Evolutionary conservation across 2,329 filamentous ascomycete genomes (phyloP), one percentile per base, ranked within the genome.

Genomic region (Paecilomyces sp.): DNA sequence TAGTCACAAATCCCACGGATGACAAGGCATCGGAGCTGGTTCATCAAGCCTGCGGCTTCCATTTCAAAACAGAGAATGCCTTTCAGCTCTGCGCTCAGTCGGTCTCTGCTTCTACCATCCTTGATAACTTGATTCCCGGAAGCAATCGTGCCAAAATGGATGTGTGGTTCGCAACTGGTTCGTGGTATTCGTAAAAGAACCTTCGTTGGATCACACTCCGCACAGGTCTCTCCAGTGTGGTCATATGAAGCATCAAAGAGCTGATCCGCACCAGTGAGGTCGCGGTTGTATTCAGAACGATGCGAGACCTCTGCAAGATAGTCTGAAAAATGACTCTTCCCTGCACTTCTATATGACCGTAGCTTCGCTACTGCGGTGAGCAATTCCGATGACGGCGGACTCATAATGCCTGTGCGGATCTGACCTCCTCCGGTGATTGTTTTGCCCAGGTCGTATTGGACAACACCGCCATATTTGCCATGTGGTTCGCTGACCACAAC

Each of bases 1-100:
- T 77, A 78, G 54, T 77, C 74, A 41, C 70, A 77, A 0, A 79
- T 74, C 0, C 74, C 75, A 15, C 77, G 76, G 54, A 79, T 70
- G 0, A 77, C 66, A 1, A 77, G 58, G 2, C 72, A 75, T 0
- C 75, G 74, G 0, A 77, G 57, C 0, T 64, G 61, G 58, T 67
- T 62, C 61, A 64, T 66, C 11, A 68, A 36, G 8, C 69, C 68
- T 1, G 67, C 68, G 7, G 62, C 68, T 58, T 72, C 70, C 67
- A 71, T 72, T 58, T 73, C 70, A 33, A 71, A 68, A 53, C 66
- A 69, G 1, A 67, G 33, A 4, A 64, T 58, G 28, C 52, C 57
- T 33, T 18, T 18, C 24, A 61, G 59, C 52, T 68, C 56, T 11
- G 13, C 15, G 30, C 55, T 56, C 7, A 63, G 25, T 41, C 22